phyloP scores from a whole-genome alignment of 2,329 filamentous ascomycete genomes.

The Endoconidiophora laricicola region DNA sequence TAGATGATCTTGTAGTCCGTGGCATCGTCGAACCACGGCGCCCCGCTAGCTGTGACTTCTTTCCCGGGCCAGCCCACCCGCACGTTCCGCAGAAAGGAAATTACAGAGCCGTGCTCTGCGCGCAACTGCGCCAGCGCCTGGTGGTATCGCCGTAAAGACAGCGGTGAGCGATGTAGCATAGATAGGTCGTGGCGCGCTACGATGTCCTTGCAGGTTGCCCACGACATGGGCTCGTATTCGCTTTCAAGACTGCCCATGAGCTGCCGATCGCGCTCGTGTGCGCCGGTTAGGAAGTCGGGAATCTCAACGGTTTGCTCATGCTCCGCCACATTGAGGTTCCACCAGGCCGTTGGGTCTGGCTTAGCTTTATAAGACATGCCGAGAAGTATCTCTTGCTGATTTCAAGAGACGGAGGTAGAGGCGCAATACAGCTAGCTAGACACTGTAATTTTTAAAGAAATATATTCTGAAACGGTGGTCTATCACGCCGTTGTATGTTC shows the following conservation, averaged over 20 bases:
- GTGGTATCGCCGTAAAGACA: constrained; percentile 62
- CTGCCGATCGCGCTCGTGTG: constrained; percentile 48
- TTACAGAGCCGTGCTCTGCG: constrained; percentile 55
- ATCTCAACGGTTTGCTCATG: constrained; percentile 47
- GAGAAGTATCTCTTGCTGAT: background rate
- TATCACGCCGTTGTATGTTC: too few relatives aligned
- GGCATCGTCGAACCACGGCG: constrained; percentile 14
- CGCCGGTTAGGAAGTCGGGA: constrained; percentile 49
- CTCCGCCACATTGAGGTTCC: constrained; percentile 64
- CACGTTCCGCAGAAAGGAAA: constrained; percentile 56
- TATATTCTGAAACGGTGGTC: too few relatives aligned
- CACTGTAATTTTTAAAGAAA: background rate
- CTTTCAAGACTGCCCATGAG: constrained; percentile 58
- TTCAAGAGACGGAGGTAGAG: background rate
- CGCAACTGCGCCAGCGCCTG: constrained; percentile 49
- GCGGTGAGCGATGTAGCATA: constrained; percentile 59
- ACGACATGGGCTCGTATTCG: constrained; percentile 45
- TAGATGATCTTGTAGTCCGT: constrained; percentile 56
- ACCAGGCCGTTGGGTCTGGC: constrained; percentile 39
- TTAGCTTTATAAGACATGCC: background rate
- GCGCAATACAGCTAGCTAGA: background rate
- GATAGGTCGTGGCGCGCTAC: constrained; percentile 52
- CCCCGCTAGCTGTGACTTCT: background rate
- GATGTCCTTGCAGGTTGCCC: constrained; percentile 51
- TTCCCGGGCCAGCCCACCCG: constrained; percentile 47